phyloP scores from a whole-genome alignment of 1,139 yeast genomes.

The Sugiyamaella castrensis region DNA sequence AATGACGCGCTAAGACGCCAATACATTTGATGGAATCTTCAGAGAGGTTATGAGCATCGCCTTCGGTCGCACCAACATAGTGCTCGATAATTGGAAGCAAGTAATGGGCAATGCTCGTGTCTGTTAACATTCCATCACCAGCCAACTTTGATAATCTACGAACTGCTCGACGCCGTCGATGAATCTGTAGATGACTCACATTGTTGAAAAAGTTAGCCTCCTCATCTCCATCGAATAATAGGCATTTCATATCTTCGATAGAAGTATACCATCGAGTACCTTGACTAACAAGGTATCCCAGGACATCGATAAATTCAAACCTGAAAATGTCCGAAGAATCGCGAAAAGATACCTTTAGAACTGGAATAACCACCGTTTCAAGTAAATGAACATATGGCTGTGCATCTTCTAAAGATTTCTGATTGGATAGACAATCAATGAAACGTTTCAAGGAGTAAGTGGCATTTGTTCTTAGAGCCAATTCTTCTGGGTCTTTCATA shows the following conservation, averaged over 20 bases:
- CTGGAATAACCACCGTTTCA: constrained; percentile 60
- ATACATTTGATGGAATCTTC: constrained; percentile 69
- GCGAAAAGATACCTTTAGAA: constrained; percentile 66
- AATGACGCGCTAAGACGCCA: constrained; percentile 53
- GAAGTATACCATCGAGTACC: constrained; percentile 48
- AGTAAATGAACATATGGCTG: constrained; percentile 44
- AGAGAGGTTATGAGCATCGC: constrained; percentile 66
- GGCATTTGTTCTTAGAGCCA: constrained; percentile 78
- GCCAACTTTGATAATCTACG: constrained; percentile 52
- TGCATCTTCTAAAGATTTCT: constrained; percentile 28
- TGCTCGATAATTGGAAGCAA: constrained; percentile 82
- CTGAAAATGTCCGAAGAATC: constrained; percentile 61
- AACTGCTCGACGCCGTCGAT: constrained; percentile 81
- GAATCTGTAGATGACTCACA: constrained; percentile 78
- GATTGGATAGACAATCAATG: constrained; percentile 46
- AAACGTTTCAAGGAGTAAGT: constrained; percentile 62
- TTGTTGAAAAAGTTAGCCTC: constrained; percentile 84
- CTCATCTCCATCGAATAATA: constrained; percentile 67
- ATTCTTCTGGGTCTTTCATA: constrained; percentile 75
- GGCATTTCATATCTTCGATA: constrained; percentile 62
- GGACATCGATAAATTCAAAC: constrained; percentile 62
- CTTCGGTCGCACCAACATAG: constrained; percentile 52
- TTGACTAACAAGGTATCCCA: constrained; percentile 58
- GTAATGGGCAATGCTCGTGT: constrained; percentile 69
- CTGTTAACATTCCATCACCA: constrained; percentile 41